These are phyloP conservation scores for Rosa chinensis DNA, from an alignment of 306 rosid genomes.

Conservation along the genomic window DNA sequence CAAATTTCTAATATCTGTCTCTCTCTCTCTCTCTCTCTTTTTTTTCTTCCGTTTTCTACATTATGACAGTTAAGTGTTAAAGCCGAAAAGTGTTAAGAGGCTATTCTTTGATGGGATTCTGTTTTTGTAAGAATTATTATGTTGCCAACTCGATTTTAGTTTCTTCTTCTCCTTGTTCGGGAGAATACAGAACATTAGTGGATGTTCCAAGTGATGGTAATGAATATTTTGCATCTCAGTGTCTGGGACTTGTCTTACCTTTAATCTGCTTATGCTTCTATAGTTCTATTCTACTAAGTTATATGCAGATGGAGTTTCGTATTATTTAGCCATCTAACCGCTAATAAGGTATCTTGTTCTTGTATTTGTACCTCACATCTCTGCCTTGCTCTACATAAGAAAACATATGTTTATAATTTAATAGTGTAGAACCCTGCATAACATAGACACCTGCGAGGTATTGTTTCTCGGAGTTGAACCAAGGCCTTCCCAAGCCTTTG, in stretches of 20 bases:
- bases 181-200: neutral
- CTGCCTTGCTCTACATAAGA: neutral
- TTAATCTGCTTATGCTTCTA: neutral
- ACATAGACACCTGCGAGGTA: neutral
- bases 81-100: neutral
- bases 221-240: neutral
- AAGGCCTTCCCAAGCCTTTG: neutral
- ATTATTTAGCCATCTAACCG: neutral
- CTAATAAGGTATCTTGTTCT: neutral
- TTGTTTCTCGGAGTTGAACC: neutral
- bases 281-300: neutral
- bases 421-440: too few relatives aligned
- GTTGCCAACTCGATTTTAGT: neutral
- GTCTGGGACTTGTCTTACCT: neutral
- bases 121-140: neutral
- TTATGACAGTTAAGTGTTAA: neutral
- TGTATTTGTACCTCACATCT: neutral
- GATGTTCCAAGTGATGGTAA: neutral
- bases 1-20: neutral
- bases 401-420: neutral
- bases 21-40: neutral
- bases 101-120: neutral
- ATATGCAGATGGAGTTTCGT: neutral
- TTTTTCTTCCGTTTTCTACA: neutral
- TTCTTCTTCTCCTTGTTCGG: neutral